phyloP scores from a whole-genome alignment of 2,329 filamentous ascomycete genomes.

The Aspergillus oerlinghausenensis region DNA sequence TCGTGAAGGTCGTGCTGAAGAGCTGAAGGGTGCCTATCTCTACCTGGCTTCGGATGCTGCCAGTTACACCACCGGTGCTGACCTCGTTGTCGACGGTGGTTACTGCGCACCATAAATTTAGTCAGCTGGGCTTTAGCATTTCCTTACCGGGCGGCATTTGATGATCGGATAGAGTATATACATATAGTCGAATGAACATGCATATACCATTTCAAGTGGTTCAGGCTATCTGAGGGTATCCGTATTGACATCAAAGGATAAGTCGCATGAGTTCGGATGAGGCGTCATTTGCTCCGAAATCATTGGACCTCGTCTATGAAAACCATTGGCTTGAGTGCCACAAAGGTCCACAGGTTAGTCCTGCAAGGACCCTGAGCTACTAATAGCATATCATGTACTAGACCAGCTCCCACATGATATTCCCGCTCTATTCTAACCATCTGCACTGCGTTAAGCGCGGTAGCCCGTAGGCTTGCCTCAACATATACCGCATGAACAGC shows the following conservation, averaged over 20 bases:
- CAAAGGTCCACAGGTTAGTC: conserved; percentile 3
- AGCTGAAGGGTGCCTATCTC: conserved; percentile 78
- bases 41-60: conserved; percentile 77
- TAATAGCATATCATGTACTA: no score
- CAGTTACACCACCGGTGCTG: conserved; percentile 73
- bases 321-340: neutral
- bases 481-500: neutral
- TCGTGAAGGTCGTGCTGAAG: conserved; percentile 65
- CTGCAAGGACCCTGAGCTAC: neutral
- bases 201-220: neutral
- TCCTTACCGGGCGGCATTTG: neutral
- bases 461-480: no score
- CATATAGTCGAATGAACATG: conserved; percentile 6
- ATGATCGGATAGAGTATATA: neutral
- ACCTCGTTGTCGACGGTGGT: conserved; percentile 72
- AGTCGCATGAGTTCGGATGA: no score
- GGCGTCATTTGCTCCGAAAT: no score
- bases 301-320: no score
- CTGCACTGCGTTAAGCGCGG: neutral
- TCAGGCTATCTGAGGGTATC: neutral
- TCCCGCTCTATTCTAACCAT: neutral
- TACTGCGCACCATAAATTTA: conserved; percentile 42
- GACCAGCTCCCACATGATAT: neutral
- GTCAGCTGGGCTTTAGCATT: no score
- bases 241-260: no score